Percentiles rank a stretch among this genome's conserved stretches.
Conservation (phyloP, 2,329 filamentous ascomycete species). For the Talaromyces sp. region DNA sequence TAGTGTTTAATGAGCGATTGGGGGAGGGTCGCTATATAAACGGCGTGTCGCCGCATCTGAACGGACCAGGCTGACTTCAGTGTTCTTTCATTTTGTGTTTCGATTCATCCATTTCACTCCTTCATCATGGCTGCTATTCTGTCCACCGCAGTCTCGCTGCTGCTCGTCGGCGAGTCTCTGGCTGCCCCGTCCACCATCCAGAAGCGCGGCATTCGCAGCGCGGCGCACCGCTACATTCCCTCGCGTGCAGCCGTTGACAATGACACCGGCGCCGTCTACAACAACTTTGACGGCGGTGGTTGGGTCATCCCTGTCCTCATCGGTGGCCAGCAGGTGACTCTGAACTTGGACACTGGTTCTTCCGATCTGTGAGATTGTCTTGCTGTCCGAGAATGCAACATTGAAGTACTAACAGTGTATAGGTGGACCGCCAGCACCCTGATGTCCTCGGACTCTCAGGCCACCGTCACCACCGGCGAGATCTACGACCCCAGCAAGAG, state of each 20-base stretch:
- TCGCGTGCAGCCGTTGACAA: background rate
- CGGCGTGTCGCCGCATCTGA: background rate
- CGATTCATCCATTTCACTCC: background rate
- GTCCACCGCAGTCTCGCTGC: background rate
- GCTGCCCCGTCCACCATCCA: background rate
- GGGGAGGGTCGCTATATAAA: background rate
- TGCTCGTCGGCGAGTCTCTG: background rate
- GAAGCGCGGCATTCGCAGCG: background rate
- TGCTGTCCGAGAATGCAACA: background rate
- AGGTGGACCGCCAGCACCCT: background rate
- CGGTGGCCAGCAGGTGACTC: background rate
- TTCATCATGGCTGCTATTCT: background rate
- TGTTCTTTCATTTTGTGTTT: background rate
- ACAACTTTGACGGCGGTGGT: background rate
- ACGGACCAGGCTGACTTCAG: background rate
- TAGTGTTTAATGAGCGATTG: background rate
- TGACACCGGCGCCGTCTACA: background rate
- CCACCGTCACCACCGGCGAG: background rate
- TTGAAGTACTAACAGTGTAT: background rate
- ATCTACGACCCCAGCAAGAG: background rate
- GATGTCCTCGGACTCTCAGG: background rate
- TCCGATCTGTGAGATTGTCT: background rate
- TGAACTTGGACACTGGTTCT: conserved; percentile 1
- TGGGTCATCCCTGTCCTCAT: background rate
- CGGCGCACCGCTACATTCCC: background rate